Percentiles rank a stretch among this genome's conserved stretches.
Evolutionary conservation across 495 filamentous ascomycete genomes (phyloP).

Genomic region (Podospora australis): DNA sequence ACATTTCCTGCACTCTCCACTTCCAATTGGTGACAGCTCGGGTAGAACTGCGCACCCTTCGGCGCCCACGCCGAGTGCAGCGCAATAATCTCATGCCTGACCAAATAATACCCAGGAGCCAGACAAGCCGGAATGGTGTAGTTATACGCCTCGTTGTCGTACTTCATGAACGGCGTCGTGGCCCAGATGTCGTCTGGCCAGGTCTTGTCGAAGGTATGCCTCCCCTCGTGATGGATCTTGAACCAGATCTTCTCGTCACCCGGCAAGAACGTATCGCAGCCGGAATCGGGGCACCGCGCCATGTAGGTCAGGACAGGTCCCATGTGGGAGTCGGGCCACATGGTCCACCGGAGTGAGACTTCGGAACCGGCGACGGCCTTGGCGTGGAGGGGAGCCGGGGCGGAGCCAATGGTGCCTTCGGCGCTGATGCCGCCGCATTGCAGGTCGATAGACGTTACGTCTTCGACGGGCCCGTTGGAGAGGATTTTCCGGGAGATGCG

Average conservation of each 20-base stretch:
- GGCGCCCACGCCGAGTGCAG: conserved; percentile 50
- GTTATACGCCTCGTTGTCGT: conserved; percentile 51
- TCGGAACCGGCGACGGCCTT: conserved; percentile 45
- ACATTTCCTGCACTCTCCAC: conserved; percentile 51
- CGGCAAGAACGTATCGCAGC: conserved; percentile 13
- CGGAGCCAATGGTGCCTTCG: conserved; percentile 34
- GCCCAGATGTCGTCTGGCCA: conserved; percentile 29
- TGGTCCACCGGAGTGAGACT: conserved; percentile 55
- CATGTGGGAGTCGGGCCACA: conserved; percentile 53
- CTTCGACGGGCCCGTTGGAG: conserved; percentile 41
- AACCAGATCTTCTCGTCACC: conserved; percentile 39
- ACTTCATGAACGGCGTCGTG: conserved; percentile 38
- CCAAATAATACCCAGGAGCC: conserved; percentile 56
- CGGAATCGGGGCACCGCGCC: conserved; percentile 28
- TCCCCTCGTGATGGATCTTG: conserved; percentile 56
- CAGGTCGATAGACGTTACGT: conserved; percentile 37
- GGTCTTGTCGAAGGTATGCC: conserved; percentile 37
- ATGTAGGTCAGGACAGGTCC: conserved; percentile 53
- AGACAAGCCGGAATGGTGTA: conserved; percentile 56
- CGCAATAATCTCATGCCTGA: conserved; percentile 65
- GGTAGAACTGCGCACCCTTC: conserved; percentile 63
- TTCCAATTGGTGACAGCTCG: conserved; percentile 61
- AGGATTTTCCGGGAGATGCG: conserved; percentile 38
- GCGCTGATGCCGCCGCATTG: conserved; percentile 38
- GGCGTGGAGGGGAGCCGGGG: conserved; percentile 47